Conservation (phyloP, 371 early-diverging fungal genomes). For the Mortierella sp. region DNA sequence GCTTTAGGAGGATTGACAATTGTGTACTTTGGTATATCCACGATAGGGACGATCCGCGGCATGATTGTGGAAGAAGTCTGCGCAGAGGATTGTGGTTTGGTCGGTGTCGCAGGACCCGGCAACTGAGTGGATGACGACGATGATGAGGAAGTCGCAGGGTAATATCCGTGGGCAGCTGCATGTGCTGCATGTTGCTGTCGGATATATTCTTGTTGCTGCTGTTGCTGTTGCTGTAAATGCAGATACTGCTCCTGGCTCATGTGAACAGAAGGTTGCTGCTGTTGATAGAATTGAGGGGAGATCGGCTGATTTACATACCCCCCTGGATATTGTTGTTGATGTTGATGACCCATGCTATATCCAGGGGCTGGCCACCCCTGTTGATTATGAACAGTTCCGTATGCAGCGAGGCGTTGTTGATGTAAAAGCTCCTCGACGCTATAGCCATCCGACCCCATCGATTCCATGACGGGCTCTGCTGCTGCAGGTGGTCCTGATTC, state of each 20-base stretch:
- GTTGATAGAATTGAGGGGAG: slow-evolving; percentile 18
- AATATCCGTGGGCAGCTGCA: slow-evolving; percentile 49
- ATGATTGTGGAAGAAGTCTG: slow-evolving; percentile 18
- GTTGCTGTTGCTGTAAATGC: slow-evolving; percentile 24
- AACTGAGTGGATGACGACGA: background rate
- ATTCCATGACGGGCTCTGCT: slow-evolving; percentile 37
- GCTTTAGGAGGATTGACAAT: slow-evolving; percentile 38
- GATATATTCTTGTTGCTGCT: slow-evolving; percentile 31
- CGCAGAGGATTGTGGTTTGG: slow-evolving; percentile 12
- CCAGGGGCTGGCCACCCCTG: slow-evolving; percentile 26
- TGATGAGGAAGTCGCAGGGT: background rate
- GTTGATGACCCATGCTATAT: slow-evolving; percentile 16
- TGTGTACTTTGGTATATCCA: slow-evolving; percentile 42
- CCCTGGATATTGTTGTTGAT: slow-evolving; percentile 21
- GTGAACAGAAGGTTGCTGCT: slow-evolving; percentile 16
- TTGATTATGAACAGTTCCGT: background rate
- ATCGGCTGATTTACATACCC: slow-evolving; percentile 27
- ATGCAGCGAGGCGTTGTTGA: slow-evolving; percentile 8
- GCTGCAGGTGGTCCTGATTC: slow-evolving; percentile 21
- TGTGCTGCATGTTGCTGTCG: slow-evolving; percentile 33
- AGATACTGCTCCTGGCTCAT: slow-evolving; percentile 35
- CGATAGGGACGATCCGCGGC: slow-evolving; percentile 45
- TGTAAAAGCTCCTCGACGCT: slow-evolving; percentile 9
- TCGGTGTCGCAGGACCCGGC: background rate
- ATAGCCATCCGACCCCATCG: slow-evolving; percentile 52